Evolutionary conservation across 75 land plant species (phyloP), one percentile per base, ranked within the genome.

Genomic region (Cunninghamia lanceolata): DNA sequence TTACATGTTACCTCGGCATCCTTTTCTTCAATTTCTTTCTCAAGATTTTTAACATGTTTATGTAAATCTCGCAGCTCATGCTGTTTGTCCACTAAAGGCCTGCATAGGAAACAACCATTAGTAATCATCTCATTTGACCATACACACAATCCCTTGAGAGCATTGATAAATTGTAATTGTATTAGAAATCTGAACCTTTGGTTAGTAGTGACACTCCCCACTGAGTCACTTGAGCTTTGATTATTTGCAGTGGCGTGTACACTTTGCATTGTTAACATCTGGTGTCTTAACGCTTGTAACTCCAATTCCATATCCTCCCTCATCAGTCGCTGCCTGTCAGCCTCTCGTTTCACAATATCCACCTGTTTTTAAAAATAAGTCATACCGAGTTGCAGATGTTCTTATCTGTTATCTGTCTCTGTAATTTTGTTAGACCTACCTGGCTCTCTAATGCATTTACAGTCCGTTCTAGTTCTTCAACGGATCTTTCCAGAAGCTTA

Each of bases 381-480:
- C 39, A 35, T 46, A 16, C 4, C 11, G 50, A 46, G 25, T 73
- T 43, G 10, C 59, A 56, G 5, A 85, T 25, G 66, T n/a, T 77
- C 35, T 50, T 50, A 50, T 50, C 16, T 63, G 52, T 50, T 10
- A 63, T 63, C 68, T 70, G 74, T 70, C 30, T n/a, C 74, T 70
- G 35, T 79, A 9, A 80, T 1, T 39, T 80, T 36, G 19, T 36
- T 4, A 78, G 43, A 53, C 81, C 75, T 66, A 97, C 99, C 91
- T 98, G 96, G 75, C 89, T 91, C 87, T 98, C 98, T 46, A 97
- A 82, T 54, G 94, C 99, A 92, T 94, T 89, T 34, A 98, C 85
- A 43, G 99, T 97, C 77, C 91, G 90, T 87, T 98, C 99, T 84
- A 98, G 90, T 86, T 98, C 99, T 84, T 95, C 94, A 47, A 98